A percentile compares a stretch with the other conserved stretches of the same genome.
Evolutionary conservation across 352 stramenopile species (phyloP).

Genomic region (Phytophthora pluvialis): DNA sequence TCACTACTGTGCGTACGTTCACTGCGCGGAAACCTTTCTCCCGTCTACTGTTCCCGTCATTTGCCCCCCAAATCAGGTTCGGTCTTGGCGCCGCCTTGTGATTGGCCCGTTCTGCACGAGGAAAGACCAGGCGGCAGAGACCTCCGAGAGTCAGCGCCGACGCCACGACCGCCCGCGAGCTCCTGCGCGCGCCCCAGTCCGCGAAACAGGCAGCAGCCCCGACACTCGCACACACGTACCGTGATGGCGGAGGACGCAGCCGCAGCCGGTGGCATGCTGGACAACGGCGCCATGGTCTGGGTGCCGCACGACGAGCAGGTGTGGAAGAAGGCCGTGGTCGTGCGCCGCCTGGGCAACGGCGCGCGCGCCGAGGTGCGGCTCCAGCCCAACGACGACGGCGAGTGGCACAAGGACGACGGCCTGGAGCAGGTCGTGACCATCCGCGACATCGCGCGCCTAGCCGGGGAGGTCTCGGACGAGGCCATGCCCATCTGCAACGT

Average conservation of each 20-base stretch:
- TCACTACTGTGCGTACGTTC: too few species aligned
- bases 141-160: conserved; percentile 34
- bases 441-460: conserved; percentile 64
- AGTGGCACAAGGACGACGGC: conserved; percentile 68
- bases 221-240: not conserved
- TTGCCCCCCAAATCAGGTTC: conserved; percentile 4
- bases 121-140: conserved; percentile 34
- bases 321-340: conserved; percentile 81
- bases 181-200: conserved; percentile 23
- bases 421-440: conserved; percentile 69
- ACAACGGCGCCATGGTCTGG: conserved; percentile 80
- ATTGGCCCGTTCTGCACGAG: conserved; percentile 38
- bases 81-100: conserved; percentile 8
- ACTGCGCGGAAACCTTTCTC: not conserved
- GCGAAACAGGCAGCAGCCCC: conserved; percentile 20
- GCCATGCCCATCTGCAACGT: conserved; percentile 88
- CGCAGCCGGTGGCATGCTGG: conserved; percentile 44
- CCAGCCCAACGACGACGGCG: conserved; percentile 58
- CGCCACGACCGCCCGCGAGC: conserved; percentile 20
- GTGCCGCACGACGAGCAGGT: conserved; percentile 77
- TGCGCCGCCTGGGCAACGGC: conserved; percentile 59
- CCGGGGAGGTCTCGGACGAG: conserved; percentile 74
- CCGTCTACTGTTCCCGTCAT: not conserved
- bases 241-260: conserved; percentile 45
- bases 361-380: conserved; percentile 64